Percentiles rank a stretch among this genome's conserved stretches.
Conservation (phyloP, 2,329 filamentous ascomycete species). For the Fusarium setosum region DNA sequence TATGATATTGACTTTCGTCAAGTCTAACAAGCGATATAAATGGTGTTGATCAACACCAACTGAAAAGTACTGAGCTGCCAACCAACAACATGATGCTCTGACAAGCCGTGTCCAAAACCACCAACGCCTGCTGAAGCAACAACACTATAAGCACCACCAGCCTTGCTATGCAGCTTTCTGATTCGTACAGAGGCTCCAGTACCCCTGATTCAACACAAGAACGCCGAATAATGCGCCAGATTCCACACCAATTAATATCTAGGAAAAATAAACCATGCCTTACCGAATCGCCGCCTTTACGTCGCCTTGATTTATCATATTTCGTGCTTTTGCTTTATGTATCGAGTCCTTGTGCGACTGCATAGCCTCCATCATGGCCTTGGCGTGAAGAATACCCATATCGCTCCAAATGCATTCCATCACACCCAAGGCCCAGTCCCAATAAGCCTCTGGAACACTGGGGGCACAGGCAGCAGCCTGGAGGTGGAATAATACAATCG, state of each 20-base stretch:
- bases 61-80: slow-evolving; percentile 1
- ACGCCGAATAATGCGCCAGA: slow-evolving; percentile 15
- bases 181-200: not conserved
- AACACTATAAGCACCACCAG: slow-evolving; percentile 2
- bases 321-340: slow-evolving; percentile 16
- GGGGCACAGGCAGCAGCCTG: slow-evolving; percentile 60
- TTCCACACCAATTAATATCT: not conserved
- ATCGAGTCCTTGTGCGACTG: slow-evolving; percentile 34
- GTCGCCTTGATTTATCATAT: not conserved
- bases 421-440: slow-evolving; percentile 57
- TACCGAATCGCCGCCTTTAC: not conserved
- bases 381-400: slow-evolving; percentile 64
- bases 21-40: not conserved
- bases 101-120: not conserved
- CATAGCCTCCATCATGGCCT: slow-evolving; percentile 57
- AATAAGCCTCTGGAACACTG: slow-evolving; percentile 55
- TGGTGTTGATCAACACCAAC: not conserved
- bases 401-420: slow-evolving; percentile 62
- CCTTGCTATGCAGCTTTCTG: not conserved
- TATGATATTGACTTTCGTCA: not conserved
- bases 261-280: too few species aligned
- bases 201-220: not conserved
- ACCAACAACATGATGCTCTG: not conserved
- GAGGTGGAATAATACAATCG: slow-evolving; percentile 61
- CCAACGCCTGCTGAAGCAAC: slow-evolving; percentile 9